Evolutionary conservation across 352 stramenopile species (phyloP).

Genomic region (Elongisporangium undulatum): DNA sequence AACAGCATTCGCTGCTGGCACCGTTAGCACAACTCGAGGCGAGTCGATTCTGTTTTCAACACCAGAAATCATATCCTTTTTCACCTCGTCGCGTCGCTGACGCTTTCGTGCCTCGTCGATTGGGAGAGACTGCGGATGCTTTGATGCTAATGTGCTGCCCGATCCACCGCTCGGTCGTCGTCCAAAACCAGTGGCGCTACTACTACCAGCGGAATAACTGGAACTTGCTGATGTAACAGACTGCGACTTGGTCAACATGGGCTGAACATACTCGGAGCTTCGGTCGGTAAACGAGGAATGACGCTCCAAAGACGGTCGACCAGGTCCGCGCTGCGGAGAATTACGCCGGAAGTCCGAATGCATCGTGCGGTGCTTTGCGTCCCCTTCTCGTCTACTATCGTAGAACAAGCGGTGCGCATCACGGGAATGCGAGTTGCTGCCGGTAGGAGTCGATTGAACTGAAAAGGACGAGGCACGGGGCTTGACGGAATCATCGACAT

Average conservation of each 20-base stretch:
- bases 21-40: background rate
- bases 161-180: background rate
- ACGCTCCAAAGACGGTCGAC: slow-evolving; percentile 34
- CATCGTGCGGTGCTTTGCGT: slow-evolving; percentile 12
- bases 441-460: slow-evolving; percentile 1
- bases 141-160: slow-evolving; percentile 8
- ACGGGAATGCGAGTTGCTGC: slow-evolving; percentile 3
- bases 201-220: background rate
- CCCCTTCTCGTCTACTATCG: slow-evolving; percentile 13
- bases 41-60: background rate
- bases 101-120: slow-evolving; percentile 11
- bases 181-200: background rate
- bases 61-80: background rate
- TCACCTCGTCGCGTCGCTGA: slow-evolving; percentile 1
- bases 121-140: slow-evolving; percentile 14
- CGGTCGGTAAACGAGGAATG: slow-evolving; percentile 32
- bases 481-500: slow-evolving; percentile 17
- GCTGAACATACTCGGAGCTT: slow-evolving; percentile 1
- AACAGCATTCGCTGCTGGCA: background rate
- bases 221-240: background rate
- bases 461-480: slow-evolving; percentile 38
- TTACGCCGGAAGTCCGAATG: slow-evolving; percentile 11
- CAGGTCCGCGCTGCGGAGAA: slow-evolving; percentile 9
- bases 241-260: background rate
- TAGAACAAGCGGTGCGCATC: slow-evolving; percentile 3